Evolutionary conservation across 306 rosid genomes (phyloP).

Genomic region (Coriaria nepalensis): DNA sequence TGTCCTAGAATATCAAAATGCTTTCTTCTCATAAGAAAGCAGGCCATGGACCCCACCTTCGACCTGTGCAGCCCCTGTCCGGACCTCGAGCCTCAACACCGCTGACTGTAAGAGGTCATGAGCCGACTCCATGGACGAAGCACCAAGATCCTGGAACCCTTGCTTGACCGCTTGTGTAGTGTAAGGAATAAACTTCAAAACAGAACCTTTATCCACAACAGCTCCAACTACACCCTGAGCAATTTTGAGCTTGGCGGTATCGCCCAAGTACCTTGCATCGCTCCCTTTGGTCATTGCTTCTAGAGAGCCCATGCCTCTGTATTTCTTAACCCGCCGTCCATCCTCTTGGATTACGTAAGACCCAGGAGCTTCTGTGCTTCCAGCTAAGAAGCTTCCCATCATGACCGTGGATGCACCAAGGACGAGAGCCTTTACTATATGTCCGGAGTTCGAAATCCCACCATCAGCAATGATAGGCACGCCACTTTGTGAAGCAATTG

Average conservation of each 20-base stretch:
- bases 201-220: conserved; percentile 87
- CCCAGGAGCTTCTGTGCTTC: conserved; percentile 88
- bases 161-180: conserved; percentile 92
- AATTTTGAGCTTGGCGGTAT: conserved; percentile 72
- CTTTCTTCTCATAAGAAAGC: conserved; percentile 72
- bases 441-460: conserved; percentile 89
- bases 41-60: conserved; percentile 93
- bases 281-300: conserved; percentile 99
- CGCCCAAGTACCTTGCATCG: conserved; percentile 78
- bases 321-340: conserved; percentile 63
- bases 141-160: conserved; percentile 98
- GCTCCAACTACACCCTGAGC: conserved; percentile 97
- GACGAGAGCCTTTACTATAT: conserved; percentile 70
- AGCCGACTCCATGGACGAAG: conserved; percentile 66
- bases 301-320: conserved; percentile 92
- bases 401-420: conserved; percentile 87
- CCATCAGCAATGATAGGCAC: conserved; percentile 94
- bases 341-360: conserved; percentile 74
- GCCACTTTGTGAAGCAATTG: conserved; percentile 52
- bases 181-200: conserved; percentile 78
- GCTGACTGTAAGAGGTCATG: conserved; percentile 70
- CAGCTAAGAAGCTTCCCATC: conserved; percentile 97
- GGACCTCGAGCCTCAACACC: conserved; percentile 77
- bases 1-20: too few species aligned
- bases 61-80: conserved; percentile 89